Percentiles rank a stretch among this genome's conserved stretches.
Evolutionary conservation across 192 early-diverging fungal species (phyloP).

Genomic region (Rhizophagus prolifer): DNA sequence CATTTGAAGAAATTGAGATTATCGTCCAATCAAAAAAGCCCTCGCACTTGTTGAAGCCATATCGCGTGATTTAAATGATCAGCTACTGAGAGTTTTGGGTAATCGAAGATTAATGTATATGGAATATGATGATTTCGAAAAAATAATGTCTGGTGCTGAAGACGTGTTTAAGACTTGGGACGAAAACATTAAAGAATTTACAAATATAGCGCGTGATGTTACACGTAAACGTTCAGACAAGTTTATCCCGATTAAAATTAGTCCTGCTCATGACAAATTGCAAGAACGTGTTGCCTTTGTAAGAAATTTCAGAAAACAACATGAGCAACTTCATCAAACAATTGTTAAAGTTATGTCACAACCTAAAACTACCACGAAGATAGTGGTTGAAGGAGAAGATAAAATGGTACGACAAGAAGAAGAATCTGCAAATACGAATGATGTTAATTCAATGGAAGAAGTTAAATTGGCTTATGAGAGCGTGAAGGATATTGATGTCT

Average conservation of each 20-base stretch:
- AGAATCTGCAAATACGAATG: conserved; percentile 55
- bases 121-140: conserved; percentile 90
- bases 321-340: conserved; percentile 97
- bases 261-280: conserved; percentile 83
- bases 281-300: conserved; percentile 94
- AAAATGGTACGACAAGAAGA: conserved; percentile 44
- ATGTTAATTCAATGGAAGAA: conserved; percentile 82
- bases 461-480: conserved; percentile 88
- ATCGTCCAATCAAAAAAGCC: conserved; percentile 85
- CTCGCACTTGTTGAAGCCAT: conserved; percentile 93
- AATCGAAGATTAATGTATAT: conserved; percentile 91
- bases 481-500: conserved; percentile 89
- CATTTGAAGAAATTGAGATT: conserved; percentile 98
- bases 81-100: conserved; percentile 84
- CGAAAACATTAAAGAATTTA: conserved; percentile 92
- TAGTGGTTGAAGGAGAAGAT: conserved; percentile 36
- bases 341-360: conserved; percentile 89
- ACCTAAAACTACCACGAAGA: conserved; percentile 48
- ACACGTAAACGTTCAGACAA: conserved; percentile 88
- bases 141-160: conserved; percentile 77
- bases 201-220: conserved; percentile 91
- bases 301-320: conserved; percentile 89
- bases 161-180: conserved; percentile 94
- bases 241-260: conserved; percentile 94
- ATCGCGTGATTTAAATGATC: conserved; percentile 92